Percentiles rank a stretch among this genome's conserved stretches.
These are phyloP conservation scores for Gossypium davidsonii DNA, from an alignment of 441 rosid species.

Conservation along the genomic window DNA sequence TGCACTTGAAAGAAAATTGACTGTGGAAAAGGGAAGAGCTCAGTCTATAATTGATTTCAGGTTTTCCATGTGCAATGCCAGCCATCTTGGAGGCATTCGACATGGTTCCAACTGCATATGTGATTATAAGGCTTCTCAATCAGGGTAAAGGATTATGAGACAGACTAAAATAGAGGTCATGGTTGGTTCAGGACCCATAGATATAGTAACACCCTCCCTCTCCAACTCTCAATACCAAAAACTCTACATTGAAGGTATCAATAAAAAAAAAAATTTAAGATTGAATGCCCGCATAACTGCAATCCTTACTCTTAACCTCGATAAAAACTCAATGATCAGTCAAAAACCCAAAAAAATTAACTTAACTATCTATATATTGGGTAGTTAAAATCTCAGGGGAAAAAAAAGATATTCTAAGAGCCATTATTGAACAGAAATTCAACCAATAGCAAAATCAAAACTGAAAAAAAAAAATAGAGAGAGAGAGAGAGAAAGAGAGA, in stretches of 20 bases:
- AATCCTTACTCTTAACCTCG: not conserved
- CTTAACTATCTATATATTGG: not conserved
- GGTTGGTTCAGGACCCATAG: not conserved
- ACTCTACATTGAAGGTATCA: not conserved
- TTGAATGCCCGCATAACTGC: not conserved
- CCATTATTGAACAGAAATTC: not conserved
- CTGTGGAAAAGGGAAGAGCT: not conserved
- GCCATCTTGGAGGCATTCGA: not conserved
- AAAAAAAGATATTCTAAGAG: not conserved
- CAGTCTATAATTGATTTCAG: not conserved
- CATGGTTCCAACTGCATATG: not conserved
- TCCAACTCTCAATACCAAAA: not conserved
- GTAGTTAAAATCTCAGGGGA: not conserved
- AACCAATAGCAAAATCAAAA: not conserved
- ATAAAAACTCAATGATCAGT: constrained; percentile 4
- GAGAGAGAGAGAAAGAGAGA: not conserved
- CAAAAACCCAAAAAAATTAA: not conserved
- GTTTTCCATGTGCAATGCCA: not conserved
- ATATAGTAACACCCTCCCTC: not conserved
- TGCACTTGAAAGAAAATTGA: not conserved
- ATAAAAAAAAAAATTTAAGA: not conserved
- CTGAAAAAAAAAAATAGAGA: not conserved
- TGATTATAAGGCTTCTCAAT: constrained; percentile 2
- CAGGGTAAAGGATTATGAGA: not conserved
- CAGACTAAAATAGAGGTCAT: not conserved